Evolutionary conservation across 2,329 filamentous ascomycete species (phyloP).

Genomic region (Phialophora tarda): DNA sequence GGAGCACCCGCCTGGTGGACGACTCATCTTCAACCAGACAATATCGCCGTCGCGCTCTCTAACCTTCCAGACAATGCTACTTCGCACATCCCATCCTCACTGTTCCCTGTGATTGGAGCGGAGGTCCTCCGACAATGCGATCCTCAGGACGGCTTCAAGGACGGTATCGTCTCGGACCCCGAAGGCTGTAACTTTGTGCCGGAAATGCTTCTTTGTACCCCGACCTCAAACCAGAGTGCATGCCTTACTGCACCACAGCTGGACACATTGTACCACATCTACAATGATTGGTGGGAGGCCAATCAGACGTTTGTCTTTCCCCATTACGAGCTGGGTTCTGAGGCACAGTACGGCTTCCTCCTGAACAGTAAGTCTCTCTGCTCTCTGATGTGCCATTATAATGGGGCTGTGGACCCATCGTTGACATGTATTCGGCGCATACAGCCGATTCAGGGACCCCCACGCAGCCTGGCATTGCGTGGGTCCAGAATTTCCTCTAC

Average conservation of each 20-base stretch:
- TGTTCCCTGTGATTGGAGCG: constrained; percentile 44
- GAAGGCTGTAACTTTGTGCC: constrained; percentile 23
- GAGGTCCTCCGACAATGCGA: constrained; percentile 45
- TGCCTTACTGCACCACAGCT: not conserved
- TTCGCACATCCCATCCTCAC: constrained; percentile 40
- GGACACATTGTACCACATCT: not conserved
- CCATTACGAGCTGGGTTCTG: not conserved
- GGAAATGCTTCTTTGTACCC: constrained; percentile 10
- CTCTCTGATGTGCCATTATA: not conserved
- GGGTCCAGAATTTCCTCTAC: not conserved
- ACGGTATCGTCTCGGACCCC: constrained; percentile 39
- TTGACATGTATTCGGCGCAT: not conserved
- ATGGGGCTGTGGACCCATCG: not conserved
- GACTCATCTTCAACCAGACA: not conserved
- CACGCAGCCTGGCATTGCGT: not conserved
- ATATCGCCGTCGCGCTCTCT: not conserved
- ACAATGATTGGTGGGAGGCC: not conserved
- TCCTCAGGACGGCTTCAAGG: constrained; percentile 38
- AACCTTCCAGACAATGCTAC: not conserved
- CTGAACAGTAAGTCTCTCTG: not conserved
- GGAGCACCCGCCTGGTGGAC: constrained; percentile 9
- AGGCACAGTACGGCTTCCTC: not conserved
- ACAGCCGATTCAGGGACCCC: not conserved
- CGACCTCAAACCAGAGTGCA: not conserved
- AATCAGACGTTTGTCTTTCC: not conserved